Percentiles rank a stretch among this genome's conserved stretches.
These are phyloP conservation scores for Apostasia shenzhenica DNA, from an alignment of 106 monocot genomes.

Conservation along the genomic window DNA sequence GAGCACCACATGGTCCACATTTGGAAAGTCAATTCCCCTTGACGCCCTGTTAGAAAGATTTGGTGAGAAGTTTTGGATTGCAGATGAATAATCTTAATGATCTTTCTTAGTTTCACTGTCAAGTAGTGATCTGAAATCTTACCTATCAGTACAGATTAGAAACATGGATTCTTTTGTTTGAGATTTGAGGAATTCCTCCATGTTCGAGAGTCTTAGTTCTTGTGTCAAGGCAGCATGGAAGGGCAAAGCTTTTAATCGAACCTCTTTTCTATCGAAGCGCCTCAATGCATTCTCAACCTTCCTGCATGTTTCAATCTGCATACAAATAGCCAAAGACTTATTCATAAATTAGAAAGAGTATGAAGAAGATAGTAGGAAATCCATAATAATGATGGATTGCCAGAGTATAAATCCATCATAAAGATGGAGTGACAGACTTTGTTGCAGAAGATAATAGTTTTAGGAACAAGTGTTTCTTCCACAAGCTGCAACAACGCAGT, in stretches of 20 bases:
- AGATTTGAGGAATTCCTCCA: slow-evolving; percentile 73
- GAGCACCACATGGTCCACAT: slow-evolving; percentile 81
- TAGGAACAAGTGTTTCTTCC: slow-evolving; percentile 64
- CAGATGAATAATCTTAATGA: no score
- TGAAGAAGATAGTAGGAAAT: not conserved
- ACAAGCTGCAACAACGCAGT: slow-evolving; percentile 65
- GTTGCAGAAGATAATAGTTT: slow-evolving; percentile 96
- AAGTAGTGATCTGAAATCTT: not conserved
- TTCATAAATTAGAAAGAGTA: not conserved
- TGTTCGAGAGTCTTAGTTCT: slow-evolving; percentile 59
- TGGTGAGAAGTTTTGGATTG: no score
- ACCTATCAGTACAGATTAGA: slow-evolving; percentile 96
- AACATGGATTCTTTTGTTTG: slow-evolving; percentile 55
- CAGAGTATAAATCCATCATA: not conserved
- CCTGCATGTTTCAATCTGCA: slow-evolving; percentile 98
- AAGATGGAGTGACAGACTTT: slow-evolving; percentile 42
- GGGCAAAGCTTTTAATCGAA: slow-evolving; percentile 53
- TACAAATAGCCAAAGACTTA: not conserved
- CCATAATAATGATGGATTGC: not conserved
- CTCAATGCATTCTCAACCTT: slow-evolving; percentile 86
- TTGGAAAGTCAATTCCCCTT: slow-evolving; percentile 72
- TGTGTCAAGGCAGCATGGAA: slow-evolving; percentile 90
- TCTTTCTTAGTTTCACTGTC: no score
- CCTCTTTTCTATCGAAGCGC: slow-evolving; percentile 66
- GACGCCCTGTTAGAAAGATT: slow-evolving; percentile 56